Percentiles rank a stretch among this genome's conserved stretches.
Conservation (phyloP, 1,284 basidiomycete species). For the Ustilago crameri region DNA sequence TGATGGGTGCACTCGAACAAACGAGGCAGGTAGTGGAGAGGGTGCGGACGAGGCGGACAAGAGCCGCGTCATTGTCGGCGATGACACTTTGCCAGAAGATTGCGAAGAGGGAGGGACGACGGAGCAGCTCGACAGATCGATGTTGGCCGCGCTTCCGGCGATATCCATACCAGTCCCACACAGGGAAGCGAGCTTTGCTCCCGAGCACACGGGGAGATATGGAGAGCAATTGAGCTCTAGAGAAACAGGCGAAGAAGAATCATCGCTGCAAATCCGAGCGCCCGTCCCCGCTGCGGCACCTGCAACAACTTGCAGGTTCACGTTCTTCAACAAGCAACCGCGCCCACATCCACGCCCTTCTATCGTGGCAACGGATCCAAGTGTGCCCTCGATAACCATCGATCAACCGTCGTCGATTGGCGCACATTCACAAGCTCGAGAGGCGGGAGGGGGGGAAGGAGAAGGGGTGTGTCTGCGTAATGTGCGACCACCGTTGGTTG, state of each 20-base stretch:
- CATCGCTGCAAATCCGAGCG: constrained; percentile 18
- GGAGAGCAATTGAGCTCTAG: no score
- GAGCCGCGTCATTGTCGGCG: constrained; percentile 11
- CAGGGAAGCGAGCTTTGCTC: no score
- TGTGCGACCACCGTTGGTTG: no score
- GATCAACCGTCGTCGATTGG: neutral
- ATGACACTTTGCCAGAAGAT: neutral
- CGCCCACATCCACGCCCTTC: neutral
- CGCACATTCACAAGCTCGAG: neutral
- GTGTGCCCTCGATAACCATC: neutral
- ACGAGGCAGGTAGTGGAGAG: no score
- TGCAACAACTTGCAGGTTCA: constrained; percentile 24
- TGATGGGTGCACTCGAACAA: no score
- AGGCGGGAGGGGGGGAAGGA: no score
- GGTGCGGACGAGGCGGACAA: constrained; percentile 5
- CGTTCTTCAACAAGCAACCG: constrained; percentile 20
- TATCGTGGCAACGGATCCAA: neutral
- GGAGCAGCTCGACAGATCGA: neutral
- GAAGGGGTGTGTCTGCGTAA: no score
- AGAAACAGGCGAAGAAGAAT: constrained; percentile 3
- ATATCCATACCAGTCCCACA: neutral
- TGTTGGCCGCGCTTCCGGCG: neutral
- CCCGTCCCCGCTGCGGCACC: constrained; percentile 9
- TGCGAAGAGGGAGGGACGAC: neutral
- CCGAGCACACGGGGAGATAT: neutral